These are phyloP conservation scores for Rhinocladiella similis DNA, from an alignment of 2,329 filamentous ascomycete genomes.

Conservation along the genomic window DNA sequence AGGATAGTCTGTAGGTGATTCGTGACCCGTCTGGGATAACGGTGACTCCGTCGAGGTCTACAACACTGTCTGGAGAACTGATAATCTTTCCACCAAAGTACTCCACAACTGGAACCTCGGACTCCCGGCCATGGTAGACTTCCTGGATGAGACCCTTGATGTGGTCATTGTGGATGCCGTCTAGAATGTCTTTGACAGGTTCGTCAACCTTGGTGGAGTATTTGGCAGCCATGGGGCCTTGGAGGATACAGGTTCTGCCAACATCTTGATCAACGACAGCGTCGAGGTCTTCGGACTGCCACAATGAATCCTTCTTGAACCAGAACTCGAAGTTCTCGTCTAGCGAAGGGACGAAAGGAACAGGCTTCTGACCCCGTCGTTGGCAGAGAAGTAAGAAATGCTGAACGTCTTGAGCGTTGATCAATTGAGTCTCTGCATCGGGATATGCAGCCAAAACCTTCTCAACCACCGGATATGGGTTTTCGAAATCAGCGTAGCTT, in stretches of 20 bases:
- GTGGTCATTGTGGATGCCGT: constrained; percentile 84
- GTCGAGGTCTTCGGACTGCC: constrained; percentile 97
- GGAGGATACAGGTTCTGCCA: constrained; percentile 90
- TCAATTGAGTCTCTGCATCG: constrained; percentile 83
- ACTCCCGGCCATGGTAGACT: constrained; percentile 72
- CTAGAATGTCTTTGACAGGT: constrained; percentile 91
- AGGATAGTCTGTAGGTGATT: constrained; percentile 79
- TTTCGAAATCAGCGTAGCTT: constrained; percentile 81
- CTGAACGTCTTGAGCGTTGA: constrained; percentile 97
- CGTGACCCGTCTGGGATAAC: constrained; percentile 78
- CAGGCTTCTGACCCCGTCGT: constrained; percentile 89
- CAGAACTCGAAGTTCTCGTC: constrained; percentile 98
- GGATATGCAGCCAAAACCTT: constrained; percentile 80
- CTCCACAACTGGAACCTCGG: constrained; percentile 78
- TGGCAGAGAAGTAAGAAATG: constrained; percentile 93
- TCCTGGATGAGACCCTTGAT: constrained; percentile 78
- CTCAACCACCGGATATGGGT: constrained; percentile 76
- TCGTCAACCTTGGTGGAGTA: constrained; percentile 90
- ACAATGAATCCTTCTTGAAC: constrained; percentile 99
- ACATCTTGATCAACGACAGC: constrained; percentile 96
- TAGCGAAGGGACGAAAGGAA: constrained; percentile 91
- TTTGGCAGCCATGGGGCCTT: constrained; percentile 88
- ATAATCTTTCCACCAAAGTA: constrained; percentile 89
- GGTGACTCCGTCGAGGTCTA: constrained; percentile 77
- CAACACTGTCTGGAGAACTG: constrained; percentile 67